Percentiles rank a stretch among this genome's conserved stretches.
Evolutionary conservation across 106 monocot species (phyloP).

Genomic region (Dioscorea alata): DNA sequence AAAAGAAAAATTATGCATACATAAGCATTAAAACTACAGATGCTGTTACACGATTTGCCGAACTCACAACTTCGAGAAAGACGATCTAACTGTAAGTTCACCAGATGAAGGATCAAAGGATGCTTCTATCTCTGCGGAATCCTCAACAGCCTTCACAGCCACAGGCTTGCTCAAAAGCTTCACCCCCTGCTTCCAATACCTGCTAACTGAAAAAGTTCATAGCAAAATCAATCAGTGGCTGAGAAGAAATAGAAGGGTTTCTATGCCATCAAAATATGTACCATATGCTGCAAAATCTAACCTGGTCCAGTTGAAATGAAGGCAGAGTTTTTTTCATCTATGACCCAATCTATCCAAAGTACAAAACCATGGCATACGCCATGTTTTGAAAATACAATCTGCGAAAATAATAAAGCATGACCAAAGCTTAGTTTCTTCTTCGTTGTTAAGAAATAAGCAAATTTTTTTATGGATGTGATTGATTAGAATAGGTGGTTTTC

Average conservation of each 20-base stretch:
- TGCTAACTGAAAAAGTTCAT: slow-evolving; percentile 37
- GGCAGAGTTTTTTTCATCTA: slow-evolving; percentile 52
- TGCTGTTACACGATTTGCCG: too few relatives aligned
- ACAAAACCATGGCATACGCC: slow-evolving; percentile 94
- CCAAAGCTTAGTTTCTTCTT: background rate
- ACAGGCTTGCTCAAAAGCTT: slow-evolving; percentile 72
- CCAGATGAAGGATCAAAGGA: slow-evolving; percentile 64
- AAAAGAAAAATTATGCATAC: too few relatives aligned
- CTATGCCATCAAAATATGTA: background rate
- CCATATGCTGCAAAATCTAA: slow-evolving; percentile 12
- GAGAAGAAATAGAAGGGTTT: background rate
- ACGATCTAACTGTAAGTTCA: slow-evolving; percentile 42
- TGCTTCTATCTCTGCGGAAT: slow-evolving; percentile 51
- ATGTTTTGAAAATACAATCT: slow-evolving; percentile 52
- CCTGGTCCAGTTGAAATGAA: slow-evolving; percentile 82
- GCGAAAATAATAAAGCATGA: slow-evolving; percentile 4
- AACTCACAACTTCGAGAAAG: slow-evolving; percentile 2
- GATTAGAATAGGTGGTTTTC: background rate
- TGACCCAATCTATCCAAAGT: slow-evolving; percentile 94
- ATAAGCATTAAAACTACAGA: too few relatives aligned
- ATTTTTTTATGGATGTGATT: background rate
- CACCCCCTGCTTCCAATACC: slow-evolving; percentile 96
- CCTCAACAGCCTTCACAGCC: slow-evolving; percentile 18
- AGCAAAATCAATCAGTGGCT: too few relatives aligned
- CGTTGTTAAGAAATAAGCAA: background rate